Evolutionary conservation across 768 basidiomycete genomes (phyloP), one percentile per base, ranked within the genome.

Genomic region (Leccinum imitatum): DNA sequence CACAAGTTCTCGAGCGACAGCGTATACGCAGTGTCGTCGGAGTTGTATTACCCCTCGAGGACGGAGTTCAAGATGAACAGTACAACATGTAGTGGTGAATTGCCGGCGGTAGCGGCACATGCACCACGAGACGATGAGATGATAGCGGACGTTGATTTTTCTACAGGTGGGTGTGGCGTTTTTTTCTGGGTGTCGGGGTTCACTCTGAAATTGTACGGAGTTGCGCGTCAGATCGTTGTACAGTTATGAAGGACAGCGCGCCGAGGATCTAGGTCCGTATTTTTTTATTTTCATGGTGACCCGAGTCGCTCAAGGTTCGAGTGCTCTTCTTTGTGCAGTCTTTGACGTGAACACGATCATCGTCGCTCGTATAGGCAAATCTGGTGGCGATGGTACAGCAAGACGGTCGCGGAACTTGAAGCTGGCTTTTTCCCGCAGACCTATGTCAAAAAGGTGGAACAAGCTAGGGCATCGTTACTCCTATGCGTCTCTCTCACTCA

Each of bases 341-440:
- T 98, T 99, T 75, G 82, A 74, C 23, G 87, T 90, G 69, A 94
- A 98, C 71, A 68, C 87, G 23, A 80, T 95, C 53, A 76, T 98
- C 13, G 75, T 78, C 37, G 94, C 91, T 10, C 84, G 95, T 73
- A 93, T 95, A 0, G 91, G 95, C 15, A 96, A 91, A 73, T 79
- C 86, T 33, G 85, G 82, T 19, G 86, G 90, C 46, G 92, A 93
- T 62, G 93, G 92, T 91, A 90, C 70, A 95, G 94, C 27, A 90
- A 80, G 4, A 71, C 83, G 15, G 75, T 87, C 35, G 84, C 79
- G 57, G 83, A 79, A 85, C 23, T 23, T 23, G 23, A 82, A 68
- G 79, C 82, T 37, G 96, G 96, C 1, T 86, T 95, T 77, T 93
- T 98, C 85, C 96, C 96, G 1, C 87, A 87, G 71, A 86, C 87